Percentiles rank a stretch among this genome's conserved stretches.
phyloP scores from a whole-genome alignment of 352 stramenopile genomes.

The Phytopythium boreale region DNA sequence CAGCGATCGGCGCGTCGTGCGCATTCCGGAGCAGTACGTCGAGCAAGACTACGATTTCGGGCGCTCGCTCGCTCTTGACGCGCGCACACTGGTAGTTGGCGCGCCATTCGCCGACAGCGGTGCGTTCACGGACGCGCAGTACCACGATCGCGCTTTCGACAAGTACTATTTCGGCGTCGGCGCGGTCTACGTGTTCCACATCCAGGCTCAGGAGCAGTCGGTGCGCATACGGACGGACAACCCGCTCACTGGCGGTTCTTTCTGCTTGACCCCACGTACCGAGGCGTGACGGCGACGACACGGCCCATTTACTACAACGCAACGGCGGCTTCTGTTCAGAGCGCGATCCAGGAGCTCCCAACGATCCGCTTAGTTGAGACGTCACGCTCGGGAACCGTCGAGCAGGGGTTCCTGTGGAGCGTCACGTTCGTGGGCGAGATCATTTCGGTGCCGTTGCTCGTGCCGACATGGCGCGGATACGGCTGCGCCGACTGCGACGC shows the following conservation, averaged over 20 bases:
- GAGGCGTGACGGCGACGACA: constrained; percentile 58
- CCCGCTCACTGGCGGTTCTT: constrained; percentile 64
- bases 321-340: constrained; percentile 65
- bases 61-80: constrained; percentile 72
- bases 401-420: constrained; percentile 78
- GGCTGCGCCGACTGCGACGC: constrained; percentile 64
- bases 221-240: constrained; percentile 58
- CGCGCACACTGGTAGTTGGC: constrained; percentile 86
- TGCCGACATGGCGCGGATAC: constrained; percentile 52
- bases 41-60: constrained; percentile 90
- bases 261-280: constrained; percentile 66
- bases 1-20: constrained; percentile 83
- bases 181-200: constrained; percentile 71
- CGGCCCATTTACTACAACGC: constrained; percentile 58
- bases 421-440: constrained; percentile 84
- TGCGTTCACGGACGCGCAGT: constrained; percentile 41
- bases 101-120: constrained; percentile 87
- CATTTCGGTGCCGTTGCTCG: constrained; percentile 53
- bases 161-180: constrained; percentile 61
- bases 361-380: constrained; percentile 86
- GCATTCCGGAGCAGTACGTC: constrained; percentile 71
- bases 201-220: constrained; percentile 71
- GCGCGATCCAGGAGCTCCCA: constrained; percentile 74
- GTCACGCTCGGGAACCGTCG: constrained; percentile 54
- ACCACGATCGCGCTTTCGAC: constrained; percentile 60